These are phyloP conservation scores for Coffea canephora DNA, from an alignment of 257 asterid genomes.

Conservation along the genomic window DNA sequence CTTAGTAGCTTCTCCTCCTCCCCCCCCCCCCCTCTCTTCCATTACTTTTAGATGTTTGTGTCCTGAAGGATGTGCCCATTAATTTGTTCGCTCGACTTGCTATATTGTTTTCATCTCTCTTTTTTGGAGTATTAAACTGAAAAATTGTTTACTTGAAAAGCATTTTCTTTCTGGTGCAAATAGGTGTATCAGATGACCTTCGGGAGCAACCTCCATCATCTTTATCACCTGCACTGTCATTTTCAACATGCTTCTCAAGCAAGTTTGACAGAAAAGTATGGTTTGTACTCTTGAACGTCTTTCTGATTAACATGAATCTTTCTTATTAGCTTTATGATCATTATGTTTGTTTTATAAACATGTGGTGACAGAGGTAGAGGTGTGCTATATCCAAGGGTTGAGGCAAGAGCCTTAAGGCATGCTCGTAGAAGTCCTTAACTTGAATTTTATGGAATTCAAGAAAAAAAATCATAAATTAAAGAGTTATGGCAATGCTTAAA, in stretches of 20 bases:
- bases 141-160: neutral
- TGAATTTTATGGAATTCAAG: neutral
- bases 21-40: too few species aligned
- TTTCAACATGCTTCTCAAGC: conserved; percentile 34
- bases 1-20: neutral
- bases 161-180: conserved; percentile 2
- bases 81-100: neutral
- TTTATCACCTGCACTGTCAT: conserved; percentile 27
- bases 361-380: neutral
- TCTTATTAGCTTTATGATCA: conserved; percentile 3
- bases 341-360: neutral
- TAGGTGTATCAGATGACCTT: conserved; percentile 41
- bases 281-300: conserved; percentile 10
- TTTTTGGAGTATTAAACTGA: neutral
- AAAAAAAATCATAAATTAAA: neutral
- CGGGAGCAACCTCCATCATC: conserved; percentile 37
- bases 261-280: conserved; percentile 41
- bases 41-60: neutral
- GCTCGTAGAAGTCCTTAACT: neutral
- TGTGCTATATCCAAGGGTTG: neutral
- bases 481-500: neutral
- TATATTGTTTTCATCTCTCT: neutral
- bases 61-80: neutral
- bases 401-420: neutral
- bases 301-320: conserved; percentile 5